Conservation (phyloP, 2,329 filamentous ascomycete species). For the Botrytis aclada region DNA sequence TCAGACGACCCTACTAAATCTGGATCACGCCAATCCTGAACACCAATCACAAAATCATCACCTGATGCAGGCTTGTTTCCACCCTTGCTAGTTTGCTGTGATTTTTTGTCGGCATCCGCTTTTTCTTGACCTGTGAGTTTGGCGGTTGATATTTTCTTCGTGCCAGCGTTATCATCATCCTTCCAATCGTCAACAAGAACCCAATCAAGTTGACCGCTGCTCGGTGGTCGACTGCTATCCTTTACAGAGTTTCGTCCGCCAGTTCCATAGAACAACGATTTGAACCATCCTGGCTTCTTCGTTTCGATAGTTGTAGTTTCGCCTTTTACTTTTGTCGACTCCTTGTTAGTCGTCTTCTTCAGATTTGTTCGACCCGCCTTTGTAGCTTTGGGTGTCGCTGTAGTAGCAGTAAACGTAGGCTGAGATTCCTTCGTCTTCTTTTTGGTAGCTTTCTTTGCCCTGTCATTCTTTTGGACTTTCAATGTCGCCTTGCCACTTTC, state of each 20-base stretch:
- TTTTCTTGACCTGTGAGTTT: slow-evolving; percentile 41
- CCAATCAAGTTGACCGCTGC: slow-evolving; percentile 73
- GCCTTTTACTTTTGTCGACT: slow-evolving; percentile 27
- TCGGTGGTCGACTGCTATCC: slow-evolving; percentile 64
- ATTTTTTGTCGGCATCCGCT: slow-evolving; percentile 34
- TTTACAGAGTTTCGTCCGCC: slow-evolving; percentile 36
- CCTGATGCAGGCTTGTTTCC: slow-evolving; percentile 30
- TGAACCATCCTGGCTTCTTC: slow-evolving; percentile 44
- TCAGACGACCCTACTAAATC: slow-evolving; percentile 54
- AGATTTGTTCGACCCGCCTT: slow-evolving; percentile 33
- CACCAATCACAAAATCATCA: slow-evolving; percentile 76
- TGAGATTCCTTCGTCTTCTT: slow-evolving; percentile 27
- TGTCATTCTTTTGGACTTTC: slow-evolving; percentile 48
- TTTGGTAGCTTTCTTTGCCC: slow-evolving; percentile 31
- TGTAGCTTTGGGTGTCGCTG: slow-evolving; percentile 33
- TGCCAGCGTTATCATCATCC: slow-evolving; percentile 47
- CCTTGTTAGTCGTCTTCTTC: slow-evolving; percentile 35
- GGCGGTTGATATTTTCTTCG: slow-evolving; percentile 40
- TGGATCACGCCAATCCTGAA: slow-evolving; percentile 82
- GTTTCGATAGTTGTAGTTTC: slow-evolving; percentile 25
- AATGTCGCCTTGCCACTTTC: slow-evolving; percentile 57
- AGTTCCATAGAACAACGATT: slow-evolving; percentile 42
- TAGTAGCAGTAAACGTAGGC: slow-evolving; percentile 34
- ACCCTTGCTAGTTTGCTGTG: slow-evolving; percentile 26
- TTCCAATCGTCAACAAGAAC: slow-evolving; percentile 65